Evolutionary conservation across 2,329 filamentous ascomycete genomes (phyloP).

Genomic region (Hypoxylon sp.): DNA sequence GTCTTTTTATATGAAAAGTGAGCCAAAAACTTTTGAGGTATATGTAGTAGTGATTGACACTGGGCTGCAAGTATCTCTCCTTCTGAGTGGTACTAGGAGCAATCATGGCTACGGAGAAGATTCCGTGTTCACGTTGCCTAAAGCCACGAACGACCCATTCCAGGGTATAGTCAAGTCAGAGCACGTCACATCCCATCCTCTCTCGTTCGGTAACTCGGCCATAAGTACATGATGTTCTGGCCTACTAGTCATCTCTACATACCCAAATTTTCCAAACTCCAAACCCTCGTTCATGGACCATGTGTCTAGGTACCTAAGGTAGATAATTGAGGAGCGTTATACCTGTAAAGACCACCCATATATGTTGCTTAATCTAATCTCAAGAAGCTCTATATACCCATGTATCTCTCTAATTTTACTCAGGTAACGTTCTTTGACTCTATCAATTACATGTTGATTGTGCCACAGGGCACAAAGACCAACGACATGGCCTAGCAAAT

Average conservation of each 20-base stretch:
- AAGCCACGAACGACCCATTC: no score
- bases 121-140: no score
- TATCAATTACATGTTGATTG: background rate
- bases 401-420: background rate
- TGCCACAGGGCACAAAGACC: background rate
- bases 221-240: background rate
- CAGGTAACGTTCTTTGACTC: background rate
- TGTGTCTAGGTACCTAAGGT: no score
- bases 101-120: no score
- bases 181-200: no score
- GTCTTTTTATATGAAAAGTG: no score
- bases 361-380: background rate
- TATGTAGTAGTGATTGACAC: no score
- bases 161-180: no score
- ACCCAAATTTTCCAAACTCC: background rate
- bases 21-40: no score
- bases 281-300: background rate
- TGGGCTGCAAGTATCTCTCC: no score
- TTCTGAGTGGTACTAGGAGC: no score
- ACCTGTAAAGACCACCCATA: conserved; percentile 3
- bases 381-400: conserved; percentile 14
- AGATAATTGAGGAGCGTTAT: background rate
- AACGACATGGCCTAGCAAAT: conserved; percentile 65
- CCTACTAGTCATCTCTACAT: background rate
- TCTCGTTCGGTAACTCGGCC: background rate